phyloP scores from a whole-genome alignment of 2,329 filamentous ascomycete species.

The Hypoxylon sp. region DNA sequence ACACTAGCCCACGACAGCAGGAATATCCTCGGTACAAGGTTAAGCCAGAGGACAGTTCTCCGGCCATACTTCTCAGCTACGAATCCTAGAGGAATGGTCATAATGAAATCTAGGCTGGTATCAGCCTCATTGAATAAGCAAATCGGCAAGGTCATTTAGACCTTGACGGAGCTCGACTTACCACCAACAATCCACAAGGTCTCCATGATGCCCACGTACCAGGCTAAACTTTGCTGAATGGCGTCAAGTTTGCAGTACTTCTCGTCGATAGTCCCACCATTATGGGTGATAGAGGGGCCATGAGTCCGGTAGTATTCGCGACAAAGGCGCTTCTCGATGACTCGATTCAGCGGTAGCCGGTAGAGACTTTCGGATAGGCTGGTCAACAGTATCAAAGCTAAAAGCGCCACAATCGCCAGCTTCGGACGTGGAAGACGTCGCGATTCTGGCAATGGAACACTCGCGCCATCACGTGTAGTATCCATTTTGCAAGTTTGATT shows the following conservation, averaged over 20 bases:
- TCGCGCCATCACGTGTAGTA: not conserved
- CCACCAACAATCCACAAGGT: conserved; percentile 65
- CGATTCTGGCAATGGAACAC: not conserved
- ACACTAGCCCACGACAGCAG: conserved; percentile 60
- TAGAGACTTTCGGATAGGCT: conserved; percentile 65
- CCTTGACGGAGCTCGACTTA: conserved; percentile 46
- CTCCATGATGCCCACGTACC: conserved; percentile 67
- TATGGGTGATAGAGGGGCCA: conserved; percentile 56
- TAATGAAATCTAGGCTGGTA: conserved; percentile 59
- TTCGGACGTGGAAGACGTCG: conserved; percentile 25
- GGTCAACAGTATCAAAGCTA: conserved; percentile 61
- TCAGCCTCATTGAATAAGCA: conserved; percentile 17
- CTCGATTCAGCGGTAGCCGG: conserved; percentile 63
- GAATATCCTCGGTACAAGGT: conserved; percentile 60
- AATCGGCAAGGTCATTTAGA: not conserved
- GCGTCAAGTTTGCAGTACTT: conserved; percentile 67
- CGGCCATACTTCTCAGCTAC: conserved; percentile 62
- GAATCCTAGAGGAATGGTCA: conserved; percentile 65
- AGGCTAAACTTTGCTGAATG: conserved; percentile 66
- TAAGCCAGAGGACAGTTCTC: conserved; percentile 59
- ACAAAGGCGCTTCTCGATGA: conserved; percentile 65
- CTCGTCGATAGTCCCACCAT: conserved; percentile 63
- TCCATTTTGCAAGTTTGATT: conserved; percentile 26
- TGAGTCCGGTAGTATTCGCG: conserved; percentile 62
- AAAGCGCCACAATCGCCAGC: conserved; percentile 50